Evolutionary conservation across 202 grass and related monocot species (phyloP).

Genomic region (Carex sylvatica): DNA sequence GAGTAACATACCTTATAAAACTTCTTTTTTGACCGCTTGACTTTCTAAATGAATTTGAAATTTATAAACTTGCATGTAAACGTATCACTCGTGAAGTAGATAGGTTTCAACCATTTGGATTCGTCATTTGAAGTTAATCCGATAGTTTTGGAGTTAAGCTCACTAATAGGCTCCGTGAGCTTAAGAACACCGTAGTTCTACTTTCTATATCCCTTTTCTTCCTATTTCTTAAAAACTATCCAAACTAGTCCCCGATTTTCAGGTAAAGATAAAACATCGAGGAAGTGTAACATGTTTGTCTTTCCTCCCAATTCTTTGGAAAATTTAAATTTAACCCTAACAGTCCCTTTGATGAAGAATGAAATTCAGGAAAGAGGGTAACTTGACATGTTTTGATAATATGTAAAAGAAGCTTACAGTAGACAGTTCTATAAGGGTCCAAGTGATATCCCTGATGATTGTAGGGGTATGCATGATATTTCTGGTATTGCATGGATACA

Average conservation of each 20-base stretch:
- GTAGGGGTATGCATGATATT: background rate
- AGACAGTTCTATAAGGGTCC: background rate
- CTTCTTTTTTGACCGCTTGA: too few species aligned
- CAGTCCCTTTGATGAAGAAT: background rate
- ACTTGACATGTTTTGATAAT: background rate
- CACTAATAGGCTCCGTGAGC: too few species aligned
- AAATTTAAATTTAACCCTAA: background rate
- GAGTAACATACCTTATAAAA: too few species aligned
- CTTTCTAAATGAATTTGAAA: too few species aligned
- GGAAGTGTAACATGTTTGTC: background rate
- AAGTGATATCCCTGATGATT: background rate
- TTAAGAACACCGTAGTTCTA: too few species aligned
- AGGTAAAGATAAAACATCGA: background rate
- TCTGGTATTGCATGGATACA: background rate
- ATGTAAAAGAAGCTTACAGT: background rate
- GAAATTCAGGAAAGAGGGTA: background rate
- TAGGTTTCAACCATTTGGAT: too few species aligned
- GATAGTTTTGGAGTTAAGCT: too few species aligned
- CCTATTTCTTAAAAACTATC: background rate
- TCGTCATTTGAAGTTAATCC: too few species aligned
- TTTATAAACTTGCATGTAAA: too few species aligned
- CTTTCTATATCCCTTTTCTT: background rate
- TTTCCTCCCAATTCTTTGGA: slow-evolving; percentile 1
- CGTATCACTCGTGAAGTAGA: too few species aligned
- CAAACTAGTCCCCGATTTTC: background rate